Percentiles rank a stretch among this genome's conserved stretches.
phyloP scores from a whole-genome alignment of 139 green algal genomes.

The Chlorella sp. region DNA sequence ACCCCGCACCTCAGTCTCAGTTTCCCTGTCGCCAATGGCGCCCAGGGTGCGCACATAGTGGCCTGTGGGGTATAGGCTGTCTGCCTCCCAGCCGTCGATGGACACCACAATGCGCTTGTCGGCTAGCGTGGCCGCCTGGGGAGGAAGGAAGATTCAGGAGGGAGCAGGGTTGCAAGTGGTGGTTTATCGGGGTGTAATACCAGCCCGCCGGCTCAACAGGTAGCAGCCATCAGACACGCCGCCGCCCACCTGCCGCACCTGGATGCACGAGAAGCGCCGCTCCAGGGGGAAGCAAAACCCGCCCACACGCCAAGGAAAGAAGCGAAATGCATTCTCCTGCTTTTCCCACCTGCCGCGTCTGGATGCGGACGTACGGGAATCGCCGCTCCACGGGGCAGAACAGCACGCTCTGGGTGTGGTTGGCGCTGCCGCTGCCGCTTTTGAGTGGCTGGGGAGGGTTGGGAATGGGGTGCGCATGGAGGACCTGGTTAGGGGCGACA shows the following conservation, averaged over 20 bases:
- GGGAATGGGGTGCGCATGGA: not conserved
- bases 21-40: conserved; percentile 76
- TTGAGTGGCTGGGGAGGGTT: conserved; percentile 22
- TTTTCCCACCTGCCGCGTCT: conserved; percentile 80
- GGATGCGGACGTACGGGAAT: conserved; percentile 85
- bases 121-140: conserved; percentile 72
- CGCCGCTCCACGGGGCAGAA: conserved; percentile 83
- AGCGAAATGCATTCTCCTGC: too few relatives aligned
- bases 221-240: too few relatives aligned
- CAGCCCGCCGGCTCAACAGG: too few relatives aligned
- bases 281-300: too few relatives aligned
- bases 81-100: conserved; percentile 80
- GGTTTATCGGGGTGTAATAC: not conserved
- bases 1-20: conserved; percentile 82
- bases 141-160: not conserved
- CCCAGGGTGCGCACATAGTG: conserved; percentile 90
- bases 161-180: not conserved
- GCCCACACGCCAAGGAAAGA: too few relatives aligned
- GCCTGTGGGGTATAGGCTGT: conserved; percentile 73
- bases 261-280: too few relatives aligned
- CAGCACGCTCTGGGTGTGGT: conserved; percentile 53
- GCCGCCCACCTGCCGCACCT: too few relatives aligned
- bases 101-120: conserved; percentile 88
- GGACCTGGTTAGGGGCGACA: not conserved
- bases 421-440: conserved; percentile 18